A percentile compares a stretch with the other conserved stretches of the same genome.
phyloP scores from a whole-genome alignment of 345 rosid genomes.

The Turritis glabra region DNA sequence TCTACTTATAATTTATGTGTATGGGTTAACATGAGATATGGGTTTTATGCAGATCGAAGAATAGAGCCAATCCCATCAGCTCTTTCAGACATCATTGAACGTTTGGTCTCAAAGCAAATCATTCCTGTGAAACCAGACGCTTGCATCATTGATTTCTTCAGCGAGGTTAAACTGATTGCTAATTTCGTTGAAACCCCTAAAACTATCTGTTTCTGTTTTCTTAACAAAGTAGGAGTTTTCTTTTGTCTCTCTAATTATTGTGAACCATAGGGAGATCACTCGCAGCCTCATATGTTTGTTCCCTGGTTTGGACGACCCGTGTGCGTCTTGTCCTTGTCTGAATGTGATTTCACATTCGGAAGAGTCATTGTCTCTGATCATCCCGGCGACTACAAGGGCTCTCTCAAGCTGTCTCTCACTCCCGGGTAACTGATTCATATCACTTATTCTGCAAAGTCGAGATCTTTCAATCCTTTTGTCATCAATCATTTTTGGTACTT shows the following conservation, averaged over 20 bases:
- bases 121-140: slow-evolving; percentile 73
- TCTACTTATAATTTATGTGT: neutral
- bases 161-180: slow-evolving; percentile 56
- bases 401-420: slow-evolving; percentile 71
- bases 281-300: slow-evolving; percentile 74
- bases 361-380: slow-evolving; percentile 55
- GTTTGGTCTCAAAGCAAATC: slow-evolving; percentile 57
- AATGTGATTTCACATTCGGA: slow-evolving; percentile 82
- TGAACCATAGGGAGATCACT: slow-evolving; percentile 78
- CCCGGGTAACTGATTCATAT: slow-evolving; percentile 65
- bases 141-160: slow-evolving; percentile 79
- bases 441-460: slow-evolving; percentile 2
- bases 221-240: slow-evolving; percentile 3
- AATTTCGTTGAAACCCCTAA: neutral
- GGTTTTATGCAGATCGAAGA: slow-evolving; percentile 53
- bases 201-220: neutral
- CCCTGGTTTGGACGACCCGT: slow-evolving; percentile 85
- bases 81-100: slow-evolving; percentile 77
- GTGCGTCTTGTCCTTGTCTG: slow-evolving; percentile 67
- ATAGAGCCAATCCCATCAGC: slow-evolving; percentile 69
- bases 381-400: slow-evolving; percentile 82
- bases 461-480: slow-evolving; percentile 6
- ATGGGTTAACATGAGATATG: neutral
- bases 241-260: neutral
- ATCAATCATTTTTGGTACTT: neutral